Evolutionary conservation across 202 grass and related monocot species (phyloP), one percentile per base, ranked within the genome.

Genomic region (Alloteropsis angusta): DNA sequence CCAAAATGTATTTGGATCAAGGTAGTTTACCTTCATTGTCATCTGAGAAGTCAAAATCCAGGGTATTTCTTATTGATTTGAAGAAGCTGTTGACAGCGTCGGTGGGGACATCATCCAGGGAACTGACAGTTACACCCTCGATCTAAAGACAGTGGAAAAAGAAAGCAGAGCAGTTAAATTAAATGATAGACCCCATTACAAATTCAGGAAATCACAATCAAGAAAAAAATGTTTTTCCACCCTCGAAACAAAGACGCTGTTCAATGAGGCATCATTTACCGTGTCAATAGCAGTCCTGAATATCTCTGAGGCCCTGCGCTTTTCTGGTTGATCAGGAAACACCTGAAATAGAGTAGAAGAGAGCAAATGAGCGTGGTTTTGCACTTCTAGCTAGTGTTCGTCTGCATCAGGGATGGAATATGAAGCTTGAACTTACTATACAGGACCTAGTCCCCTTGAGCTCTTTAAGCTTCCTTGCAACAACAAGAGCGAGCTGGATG

Each of bases 281-380:
- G 76, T 83, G 60, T 95, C 95, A 77, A 95, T 83, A 84, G 92
- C 95, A 45, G 85, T 78, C 53, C 47, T 74, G 83, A 98, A 98
- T 68, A 98, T 37, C 75, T 95, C 26, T 54, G 95, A 85, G 49
- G 85, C 89, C 65, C 95, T 89, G 30, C 95, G 89, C 43, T 91
- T 98, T 82, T 95, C 95, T 42, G 95, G 92, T 69, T 93, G 89
- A 72, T 98, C 95, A 81, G 95, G 95, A 82, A 98, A 98, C 60
- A 95, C 92, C 95, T 98, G 89, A 81, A 87, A 80, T 74, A 65
- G 44, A 85, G 84, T 64, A 71, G 85, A 84, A 80, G 84, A 59
- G 36, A 64, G 82, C 16, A 30, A 60, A 44, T 85, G 65, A 91
- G 79, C 56, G 68, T 6, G n/a, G 55, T 39, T 77, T 25, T 30